Percentiles rank a stretch among this genome's conserved stretches.
phyloP scores from a whole-genome alignment of 345 rosid species.

The Streptanthus diversifolius region DNA sequence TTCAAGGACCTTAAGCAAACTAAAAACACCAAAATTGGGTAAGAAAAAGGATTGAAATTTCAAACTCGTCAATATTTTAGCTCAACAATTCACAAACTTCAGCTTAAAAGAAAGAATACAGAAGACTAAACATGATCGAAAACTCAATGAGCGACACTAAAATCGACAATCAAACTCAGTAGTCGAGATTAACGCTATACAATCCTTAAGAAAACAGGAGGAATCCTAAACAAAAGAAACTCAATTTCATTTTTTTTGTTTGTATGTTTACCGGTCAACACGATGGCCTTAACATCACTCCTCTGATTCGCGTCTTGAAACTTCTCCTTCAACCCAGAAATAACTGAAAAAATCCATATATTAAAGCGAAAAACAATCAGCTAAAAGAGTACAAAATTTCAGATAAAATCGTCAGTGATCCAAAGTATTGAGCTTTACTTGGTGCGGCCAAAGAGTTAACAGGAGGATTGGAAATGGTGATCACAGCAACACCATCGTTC shows the following conservation, averaged over 20 bases:
- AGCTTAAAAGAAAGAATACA: neutral
- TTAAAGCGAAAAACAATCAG: neutral
- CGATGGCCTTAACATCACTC: conserved; percentile 77
- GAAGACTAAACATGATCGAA: neutral
- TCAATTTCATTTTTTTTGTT: neutral
- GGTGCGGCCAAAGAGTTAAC: conserved; percentile 81
- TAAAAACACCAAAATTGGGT: neutral
- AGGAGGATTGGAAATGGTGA: conserved; percentile 89
- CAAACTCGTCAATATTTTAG: neutral
- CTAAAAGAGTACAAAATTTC: neutral
- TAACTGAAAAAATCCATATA: conserved; percentile 41
- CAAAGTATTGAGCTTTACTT: conserved; percentile 36
- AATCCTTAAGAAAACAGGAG: neutral
- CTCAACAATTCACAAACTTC: neutral
- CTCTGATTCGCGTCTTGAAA: conserved; percentile 66
- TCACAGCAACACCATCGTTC: conserved; percentile 80
- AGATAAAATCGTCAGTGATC: neutral
- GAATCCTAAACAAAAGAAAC: neutral
- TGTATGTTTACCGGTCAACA: conserved; percentile 55
- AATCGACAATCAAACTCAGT: neutral
- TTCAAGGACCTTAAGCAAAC: conserved; percentile 15
- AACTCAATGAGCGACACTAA: neutral
- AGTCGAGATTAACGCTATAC: neutral
- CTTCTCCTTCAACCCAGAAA: conserved; percentile 69
- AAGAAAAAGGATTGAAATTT: neutral